These are phyloP conservation scores for Fonsecaea nubica DNA, from an alignment of 2,329 filamentous ascomycete species.

Conservation along the genomic window DNA sequence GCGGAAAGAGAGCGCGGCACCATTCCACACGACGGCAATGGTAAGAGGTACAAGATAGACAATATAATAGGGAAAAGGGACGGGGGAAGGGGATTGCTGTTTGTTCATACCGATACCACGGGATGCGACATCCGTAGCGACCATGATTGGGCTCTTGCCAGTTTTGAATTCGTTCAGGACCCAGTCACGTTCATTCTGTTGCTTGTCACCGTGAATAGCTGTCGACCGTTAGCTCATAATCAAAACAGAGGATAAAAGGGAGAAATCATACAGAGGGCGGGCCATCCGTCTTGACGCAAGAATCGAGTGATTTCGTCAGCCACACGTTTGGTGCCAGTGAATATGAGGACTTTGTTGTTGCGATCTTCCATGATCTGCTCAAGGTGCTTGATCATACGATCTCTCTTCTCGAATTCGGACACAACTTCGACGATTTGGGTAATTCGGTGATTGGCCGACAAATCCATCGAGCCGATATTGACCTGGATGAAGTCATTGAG, in stretches of 20 bases:
- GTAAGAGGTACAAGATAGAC: slow-evolving; percentile 45
- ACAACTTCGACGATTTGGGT: slow-evolving; percentile 97
- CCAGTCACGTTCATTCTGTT: slow-evolving; percentile 99
- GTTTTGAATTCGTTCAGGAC: slow-evolving; percentile 99
- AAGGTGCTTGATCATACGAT: slow-evolving; percentile 94
- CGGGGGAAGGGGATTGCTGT: slow-evolving; percentile 52
- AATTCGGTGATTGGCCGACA: slow-evolving; percentile 96
- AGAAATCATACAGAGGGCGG: slow-evolving; percentile 79
- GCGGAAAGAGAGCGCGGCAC: slow-evolving; percentile 82
- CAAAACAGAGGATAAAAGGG: background rate
- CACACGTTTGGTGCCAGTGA: slow-evolving; percentile 85
- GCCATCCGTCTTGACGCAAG: slow-evolving; percentile 97
- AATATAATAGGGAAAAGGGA: slow-evolving; percentile 45
- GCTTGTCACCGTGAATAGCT: slow-evolving; percentile 99
- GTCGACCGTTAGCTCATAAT: slow-evolving; percentile 47
- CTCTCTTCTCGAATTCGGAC: slow-evolving; percentile 95
- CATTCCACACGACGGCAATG: slow-evolving; percentile 65
- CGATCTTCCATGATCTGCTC: slow-evolving; percentile 98
- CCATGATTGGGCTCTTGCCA: slow-evolving; percentile 99
- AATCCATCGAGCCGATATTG: slow-evolving; percentile 95
- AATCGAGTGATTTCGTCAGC: slow-evolving; percentile 98
- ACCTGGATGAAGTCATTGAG: slow-evolving; percentile 97
- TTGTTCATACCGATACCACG: slow-evolving; percentile 99
- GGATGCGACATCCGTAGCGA: slow-evolving; percentile 98
- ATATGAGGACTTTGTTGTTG: slow-evolving; percentile 92